Evolutionary conservation across 2,329 filamentous ascomycete genomes (phyloP), one percentile per base, ranked within the genome.

Genomic region (Ophiostoma ulmi): DNA sequence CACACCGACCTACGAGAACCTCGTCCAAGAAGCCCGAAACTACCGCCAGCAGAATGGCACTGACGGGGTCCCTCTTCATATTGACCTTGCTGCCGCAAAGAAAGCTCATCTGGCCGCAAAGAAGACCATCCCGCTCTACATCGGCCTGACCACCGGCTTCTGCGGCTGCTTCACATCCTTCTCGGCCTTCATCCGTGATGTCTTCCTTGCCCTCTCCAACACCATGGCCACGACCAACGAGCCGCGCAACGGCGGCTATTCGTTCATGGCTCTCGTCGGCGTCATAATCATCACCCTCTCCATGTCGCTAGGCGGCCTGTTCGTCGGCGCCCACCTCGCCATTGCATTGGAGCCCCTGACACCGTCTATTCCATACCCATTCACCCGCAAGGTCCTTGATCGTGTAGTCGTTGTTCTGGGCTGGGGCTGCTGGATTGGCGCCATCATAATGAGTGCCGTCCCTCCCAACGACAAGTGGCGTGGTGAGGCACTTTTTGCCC

Each of bases 121-220:
- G 78, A 97, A 96, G 81, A 91, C 91, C 0, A 91, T 97, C 38
- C 94, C 94, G 0, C 80, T 92, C 0, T 92, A 91, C 76, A 87
- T 91, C 70, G 90, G 90, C 44, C 83, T 92, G 1, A 85, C 89
- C 1, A 90, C 88, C 0, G 90, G 90, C 4, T 92, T 91, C 78
- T 92, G 90, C 75, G 90, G 90, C 66, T 88, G 85, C 74, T 87
- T 90, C 71, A 92, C 90, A 0, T 89, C 86, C 14, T 92, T 91
- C 78, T 91, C 89, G 0, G 86, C 86, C 22, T 91, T 91, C 76
- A 85, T 89, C 69, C 83, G 88, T 20, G 90, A 91, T 75, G 79
- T 82, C 41, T 91, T 91, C 75, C 82, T 91, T 31, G 90, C 92
- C 0, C 80, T 96, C 22, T 89, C 91, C 4, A 95, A 97, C 77